These are phyloP conservation scores for Colletotrichum sp. DNA, from an alignment of 2,329 filamentous ascomycete genomes.

Conservation along the genomic window DNA sequence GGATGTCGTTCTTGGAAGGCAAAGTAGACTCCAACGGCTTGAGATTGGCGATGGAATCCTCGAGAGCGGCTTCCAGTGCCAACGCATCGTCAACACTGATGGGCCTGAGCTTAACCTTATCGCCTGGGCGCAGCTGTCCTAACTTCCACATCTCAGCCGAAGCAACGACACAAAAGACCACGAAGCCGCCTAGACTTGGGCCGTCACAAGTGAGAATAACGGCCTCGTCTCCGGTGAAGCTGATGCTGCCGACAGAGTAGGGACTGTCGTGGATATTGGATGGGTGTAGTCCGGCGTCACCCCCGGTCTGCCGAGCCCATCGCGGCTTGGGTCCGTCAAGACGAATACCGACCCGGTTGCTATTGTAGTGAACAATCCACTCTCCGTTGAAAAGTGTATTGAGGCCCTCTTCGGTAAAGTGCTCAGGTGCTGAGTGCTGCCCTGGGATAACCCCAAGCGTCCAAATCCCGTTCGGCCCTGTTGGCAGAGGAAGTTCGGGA, in stretches of 20 bases:
- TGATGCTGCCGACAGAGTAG: conserved; percentile 45
- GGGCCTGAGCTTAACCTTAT: conserved; percentile 37
- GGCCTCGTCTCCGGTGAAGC: conserved; percentile 47
- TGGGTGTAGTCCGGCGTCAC: conserved; percentile 43
- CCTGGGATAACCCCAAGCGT: conserved; percentile 40
- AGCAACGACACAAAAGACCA: conserved; percentile 41
- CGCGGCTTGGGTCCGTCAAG: conserved; percentile 40
- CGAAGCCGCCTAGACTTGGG: conserved; percentile 46
- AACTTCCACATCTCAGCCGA: conserved; percentile 47
- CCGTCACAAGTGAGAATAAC: conserved; percentile 44
- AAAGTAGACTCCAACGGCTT: neutral
- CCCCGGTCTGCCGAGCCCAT: conserved; percentile 42
- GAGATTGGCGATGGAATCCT: conserved; percentile 26
- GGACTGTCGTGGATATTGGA: conserved; percentile 46
- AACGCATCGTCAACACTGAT: conserved; percentile 30
- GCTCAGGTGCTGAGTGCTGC: conserved; percentile 42
- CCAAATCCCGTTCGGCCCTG: conserved; percentile 30
- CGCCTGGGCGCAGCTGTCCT: conserved; percentile 44
- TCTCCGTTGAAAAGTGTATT: conserved; percentile 34
- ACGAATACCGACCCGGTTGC: conserved; percentile 43
- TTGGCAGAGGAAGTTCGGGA: conserved; percentile 24
- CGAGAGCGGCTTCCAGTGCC: conserved; percentile 26
- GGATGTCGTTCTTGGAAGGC: neutral
- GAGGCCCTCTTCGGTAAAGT: conserved; percentile 37
- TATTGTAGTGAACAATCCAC: conserved; percentile 46